Evolutionary conservation across 768 basidiomycete genomes (phyloP).

Genomic region (Lenzites betulinus): DNA sequence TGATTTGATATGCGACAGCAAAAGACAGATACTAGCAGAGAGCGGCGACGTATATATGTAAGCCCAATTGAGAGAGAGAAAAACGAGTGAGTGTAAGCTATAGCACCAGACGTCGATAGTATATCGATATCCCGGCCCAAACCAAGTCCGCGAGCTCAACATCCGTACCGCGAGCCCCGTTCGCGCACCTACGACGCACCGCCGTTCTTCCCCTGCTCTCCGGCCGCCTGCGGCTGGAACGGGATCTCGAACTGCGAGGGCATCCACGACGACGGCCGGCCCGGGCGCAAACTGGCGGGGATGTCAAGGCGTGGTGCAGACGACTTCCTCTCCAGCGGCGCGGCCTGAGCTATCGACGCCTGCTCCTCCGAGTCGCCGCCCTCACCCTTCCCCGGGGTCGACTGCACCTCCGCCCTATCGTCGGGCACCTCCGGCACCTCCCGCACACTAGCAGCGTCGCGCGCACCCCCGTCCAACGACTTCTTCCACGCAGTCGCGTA

Average conservation of each 20-base stretch:
- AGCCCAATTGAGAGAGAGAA: not conserved
- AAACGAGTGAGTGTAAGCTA: too few relatives aligned
- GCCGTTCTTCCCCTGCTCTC: not conserved
- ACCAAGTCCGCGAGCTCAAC: not conserved
- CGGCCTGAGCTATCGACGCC: too few relatives aligned
- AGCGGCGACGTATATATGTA: not conserved
- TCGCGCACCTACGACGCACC: not conserved
- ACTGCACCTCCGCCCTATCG: not conserved
- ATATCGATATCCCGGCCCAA: not conserved
- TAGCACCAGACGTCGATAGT: not conserved
- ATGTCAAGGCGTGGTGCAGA: slow-evolving; percentile 12
- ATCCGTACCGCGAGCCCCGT: not conserved
- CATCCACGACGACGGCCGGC: slow-evolving; percentile 1
- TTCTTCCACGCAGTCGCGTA: not conserved
- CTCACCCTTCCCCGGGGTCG: too few relatives aligned
- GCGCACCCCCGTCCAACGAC: not conserved
- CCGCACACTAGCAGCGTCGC: too few relatives aligned
- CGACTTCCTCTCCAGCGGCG: not conserved
- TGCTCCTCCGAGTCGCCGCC: too few relatives aligned
- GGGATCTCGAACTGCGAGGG: not conserved
- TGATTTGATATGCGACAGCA: not conserved
- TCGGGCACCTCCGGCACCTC: not conserved
- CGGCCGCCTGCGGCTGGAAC: not conserved
- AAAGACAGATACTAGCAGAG: not conserved
- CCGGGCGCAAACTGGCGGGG: slow-evolving; percentile 6